Percentiles rank a stretch among this genome's conserved stretches.
Conservation (phyloP, 495 filamentous ascomycete genomes). For the Wilcoxina mikolae region DNA sequence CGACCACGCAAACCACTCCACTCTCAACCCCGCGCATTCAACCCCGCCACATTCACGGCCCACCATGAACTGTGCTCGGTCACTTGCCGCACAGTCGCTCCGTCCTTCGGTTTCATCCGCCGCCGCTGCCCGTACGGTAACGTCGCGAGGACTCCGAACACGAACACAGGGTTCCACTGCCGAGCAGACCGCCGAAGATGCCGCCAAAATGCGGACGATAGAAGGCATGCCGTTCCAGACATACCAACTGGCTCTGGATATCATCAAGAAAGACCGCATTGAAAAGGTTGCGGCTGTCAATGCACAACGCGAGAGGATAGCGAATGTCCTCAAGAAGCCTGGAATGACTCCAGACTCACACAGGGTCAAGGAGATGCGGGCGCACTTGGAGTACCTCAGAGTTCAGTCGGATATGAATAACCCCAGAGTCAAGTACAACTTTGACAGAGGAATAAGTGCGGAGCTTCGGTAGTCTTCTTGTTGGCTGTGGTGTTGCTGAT, state of each 20-base stretch:
- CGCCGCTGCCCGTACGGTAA: slow-evolving; percentile 32
- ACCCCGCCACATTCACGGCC: slow-evolving; percentile 1
- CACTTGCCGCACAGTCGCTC: neutral
- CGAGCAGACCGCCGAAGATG: slow-evolving; percentile 21
- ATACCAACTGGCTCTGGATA: slow-evolving; percentile 85
- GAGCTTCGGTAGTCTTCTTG: slow-evolving; percentile 2
- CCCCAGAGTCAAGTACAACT: slow-evolving; percentile 80
- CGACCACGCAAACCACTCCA: neutral
- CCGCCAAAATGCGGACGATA: slow-evolving; percentile 35
- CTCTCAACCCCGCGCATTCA: neutral
- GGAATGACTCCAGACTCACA: slow-evolving; percentile 24
- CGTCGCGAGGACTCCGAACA: slow-evolving; percentile 29
- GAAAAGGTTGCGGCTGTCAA: slow-evolving; percentile 60
- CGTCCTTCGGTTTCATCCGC: slow-evolving; percentile 28
- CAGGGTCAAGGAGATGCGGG: slow-evolving; percentile 52
- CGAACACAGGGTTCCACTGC: neutral
- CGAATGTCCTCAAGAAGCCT: slow-evolving; percentile 44
- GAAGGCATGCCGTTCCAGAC: slow-evolving; percentile 80
- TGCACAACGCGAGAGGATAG: slow-evolving; percentile 45
- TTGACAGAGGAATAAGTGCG: slow-evolving; percentile 82
- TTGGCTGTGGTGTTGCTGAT: neutral
- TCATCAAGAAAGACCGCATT: slow-evolving; percentile 63
- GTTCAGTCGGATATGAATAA: slow-evolving; percentile 91
- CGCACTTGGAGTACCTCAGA: slow-evolving; percentile 66
- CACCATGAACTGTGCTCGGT: slow-evolving; percentile 6